Conservation (phyloP, 2,329 filamentous ascomycete species). For the Aureobasidium uvarum region DNA sequence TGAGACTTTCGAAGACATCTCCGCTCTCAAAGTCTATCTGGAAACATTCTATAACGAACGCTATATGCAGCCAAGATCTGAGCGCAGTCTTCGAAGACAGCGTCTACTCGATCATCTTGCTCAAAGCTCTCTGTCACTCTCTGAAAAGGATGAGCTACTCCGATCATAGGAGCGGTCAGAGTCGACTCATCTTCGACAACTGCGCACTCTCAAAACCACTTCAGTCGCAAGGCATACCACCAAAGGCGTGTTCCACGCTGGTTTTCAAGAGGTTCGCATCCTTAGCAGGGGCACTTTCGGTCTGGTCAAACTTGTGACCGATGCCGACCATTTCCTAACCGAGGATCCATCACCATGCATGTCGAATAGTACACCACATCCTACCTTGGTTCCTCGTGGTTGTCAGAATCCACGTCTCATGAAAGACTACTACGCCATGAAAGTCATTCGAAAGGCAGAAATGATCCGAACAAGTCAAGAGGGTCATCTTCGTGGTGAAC, state of each 20-base stretch:
- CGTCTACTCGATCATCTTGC: constrained; percentile 65
- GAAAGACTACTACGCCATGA: constrained; percentile 85
- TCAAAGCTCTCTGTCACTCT: constrained; percentile 54
- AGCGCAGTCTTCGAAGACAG: constrained; percentile 60
- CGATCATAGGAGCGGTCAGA: constrained; percentile 65
- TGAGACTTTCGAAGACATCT: constrained; percentile 70
- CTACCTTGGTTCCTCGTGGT: neutral
- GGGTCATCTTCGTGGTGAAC: constrained; percentile 83
- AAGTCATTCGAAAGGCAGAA: constrained; percentile 88
- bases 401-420: constrained; percentile 9
- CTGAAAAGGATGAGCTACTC: constrained; percentile 55
- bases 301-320: constrained; percentile 79
- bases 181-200: constrained; percentile 70
- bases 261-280: constrained; percentile 78
- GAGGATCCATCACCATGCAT: neutral
- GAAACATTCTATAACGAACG: constrained; percentile 81
- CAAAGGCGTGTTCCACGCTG: constrained; percentile 55
- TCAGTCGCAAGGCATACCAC: constrained; percentile 50
- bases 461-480: constrained; percentile 93
- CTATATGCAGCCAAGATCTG: constrained; percentile 52
- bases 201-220: constrained; percentile 65
- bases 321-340: constrained; percentile 39
- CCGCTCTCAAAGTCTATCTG: constrained; percentile 80
- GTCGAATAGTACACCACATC: neutral
- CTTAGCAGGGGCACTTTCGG: constrained; percentile 95